Conservation (phyloP, 2,329 filamentous ascomycete genomes). For the Epicoccum sorghinum region DNA sequence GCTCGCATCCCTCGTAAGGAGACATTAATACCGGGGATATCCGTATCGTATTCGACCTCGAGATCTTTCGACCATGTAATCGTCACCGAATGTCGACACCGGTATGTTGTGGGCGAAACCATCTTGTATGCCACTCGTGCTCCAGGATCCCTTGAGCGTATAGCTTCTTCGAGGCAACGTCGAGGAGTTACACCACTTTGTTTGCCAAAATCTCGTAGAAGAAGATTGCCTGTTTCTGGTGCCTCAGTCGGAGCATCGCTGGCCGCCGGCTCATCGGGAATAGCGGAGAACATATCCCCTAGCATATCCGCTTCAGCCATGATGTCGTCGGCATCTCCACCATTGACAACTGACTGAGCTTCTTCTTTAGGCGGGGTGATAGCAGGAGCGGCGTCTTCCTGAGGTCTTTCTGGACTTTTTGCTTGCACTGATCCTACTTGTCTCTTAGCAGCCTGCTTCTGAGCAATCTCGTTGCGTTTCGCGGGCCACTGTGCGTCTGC, state of each 20-base stretch:
- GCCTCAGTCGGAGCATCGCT: slow-evolving; percentile 20
- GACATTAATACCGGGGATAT: slow-evolving; percentile 51
- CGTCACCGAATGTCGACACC: slow-evolving; percentile 74
- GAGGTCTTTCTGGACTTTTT: not conserved
- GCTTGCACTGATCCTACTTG: slow-evolving; percentile 9
- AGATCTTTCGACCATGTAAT: slow-evolving; percentile 82
- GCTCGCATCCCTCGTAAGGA: slow-evolving; percentile 55
- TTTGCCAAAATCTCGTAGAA: slow-evolving; percentile 83
- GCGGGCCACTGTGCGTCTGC: slow-evolving; percentile 55
- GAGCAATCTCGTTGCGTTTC: slow-evolving; percentile 51
- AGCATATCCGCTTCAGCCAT: slow-evolving; percentile 61
- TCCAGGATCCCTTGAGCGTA: slow-evolving; percentile 76
- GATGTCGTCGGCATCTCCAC: slow-evolving; percentile 10
- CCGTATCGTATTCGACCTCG: slow-evolving; percentile 53
- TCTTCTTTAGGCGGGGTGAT: not conserved
- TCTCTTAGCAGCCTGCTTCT: slow-evolving; percentile 43
- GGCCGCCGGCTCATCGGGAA: slow-evolving; percentile 53
- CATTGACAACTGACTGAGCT: not conserved
- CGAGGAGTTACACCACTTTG: slow-evolving; percentile 77
- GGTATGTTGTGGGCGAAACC: slow-evolving; percentile 75
- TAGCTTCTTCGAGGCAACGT: slow-evolving; percentile 83
- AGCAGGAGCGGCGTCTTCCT: not conserved
- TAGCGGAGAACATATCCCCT: slow-evolving; percentile 62
- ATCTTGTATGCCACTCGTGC: slow-evolving; percentile 71
- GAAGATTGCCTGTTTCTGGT: slow-evolving; percentile 58